Conservation (phyloP, 306 rosid species). For the Acacia confusa region DNA sequence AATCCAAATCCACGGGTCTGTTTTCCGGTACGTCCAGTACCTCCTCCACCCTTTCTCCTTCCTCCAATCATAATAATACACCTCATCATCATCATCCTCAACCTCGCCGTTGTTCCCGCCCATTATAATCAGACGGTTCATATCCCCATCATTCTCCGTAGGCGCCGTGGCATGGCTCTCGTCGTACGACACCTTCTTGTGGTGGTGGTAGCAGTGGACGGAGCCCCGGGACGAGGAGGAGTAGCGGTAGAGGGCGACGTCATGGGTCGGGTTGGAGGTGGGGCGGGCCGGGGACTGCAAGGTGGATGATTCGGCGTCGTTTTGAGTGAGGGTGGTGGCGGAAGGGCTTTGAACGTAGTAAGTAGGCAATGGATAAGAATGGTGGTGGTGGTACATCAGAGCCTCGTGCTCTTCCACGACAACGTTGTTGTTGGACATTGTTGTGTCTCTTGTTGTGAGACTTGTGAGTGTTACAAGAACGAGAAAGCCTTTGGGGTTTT, state of each 20-base stretch:
- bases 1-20: slow-evolving; percentile 75
- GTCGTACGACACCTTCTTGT: slow-evolving; percentile 65
- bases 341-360: slow-evolving; percentile 88
- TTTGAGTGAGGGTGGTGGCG: slow-evolving; percentile 47
- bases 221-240: slow-evolving; percentile 69
- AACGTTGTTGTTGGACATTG: slow-evolving; percentile 38
- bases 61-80: slow-evolving; percentile 39
- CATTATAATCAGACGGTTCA: slow-evolving; percentile 33
- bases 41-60: slow-evolving; percentile 56
- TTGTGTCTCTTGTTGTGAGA: background rate
- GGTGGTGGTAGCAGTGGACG: slow-evolving; percentile 56
- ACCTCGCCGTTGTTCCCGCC: background rate
- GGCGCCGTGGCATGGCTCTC: slow-evolving; percentile 45
- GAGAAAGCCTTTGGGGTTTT: slow-evolving; percentile 31
- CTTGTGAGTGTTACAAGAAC: background rate
- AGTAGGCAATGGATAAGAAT: slow-evolving; percentile 58
- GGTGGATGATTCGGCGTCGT: slow-evolving; percentile 51
- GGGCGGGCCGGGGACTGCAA: slow-evolving; percentile 47
- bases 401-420: slow-evolving; percentile 66
- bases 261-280: slow-evolving; percentile 30
- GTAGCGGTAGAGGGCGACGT: slow-evolving; percentile 54
- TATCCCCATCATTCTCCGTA: slow-evolving; percentile 44
- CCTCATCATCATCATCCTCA: slow-evolving; percentile 33
- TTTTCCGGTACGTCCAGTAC: slow-evolving; percentile 49
- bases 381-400: slow-evolving; percentile 49